Evolutionary conservation across 1,284 basidiomycete genomes (phyloP).

Genomic region (Cystobasidium slooffiae): DNA sequence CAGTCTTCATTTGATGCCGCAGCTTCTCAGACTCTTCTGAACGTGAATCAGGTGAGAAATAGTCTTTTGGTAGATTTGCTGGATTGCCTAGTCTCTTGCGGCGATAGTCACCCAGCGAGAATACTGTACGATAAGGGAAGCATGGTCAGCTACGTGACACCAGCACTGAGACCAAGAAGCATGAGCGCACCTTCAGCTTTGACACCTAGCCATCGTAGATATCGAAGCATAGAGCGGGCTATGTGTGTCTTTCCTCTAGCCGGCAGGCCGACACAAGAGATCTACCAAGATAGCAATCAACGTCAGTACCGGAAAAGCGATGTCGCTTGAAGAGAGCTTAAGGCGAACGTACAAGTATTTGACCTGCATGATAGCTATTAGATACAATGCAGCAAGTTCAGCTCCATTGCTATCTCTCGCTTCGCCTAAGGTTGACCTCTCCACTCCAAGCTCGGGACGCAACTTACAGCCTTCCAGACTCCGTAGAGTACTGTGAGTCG

Average conservation of each 20-base stretch:
- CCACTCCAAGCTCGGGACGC: not conserved
- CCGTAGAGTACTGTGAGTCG: conserved; percentile 35
- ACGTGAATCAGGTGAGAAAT: conserved; percentile 69
- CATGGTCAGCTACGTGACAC: not conserved
- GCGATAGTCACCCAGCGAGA: conserved; percentile 92
- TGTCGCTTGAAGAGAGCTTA: not conserved
- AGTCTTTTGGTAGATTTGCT: conserved; percentile 84
- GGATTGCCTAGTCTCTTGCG: conserved; percentile 86
- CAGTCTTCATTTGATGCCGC: conserved; percentile 72
- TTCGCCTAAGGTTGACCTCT: not conserved
- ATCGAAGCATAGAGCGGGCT: conserved; percentile 90
- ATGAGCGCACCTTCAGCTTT: conserved; percentile 68
- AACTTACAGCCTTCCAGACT: conserved; percentile 38
- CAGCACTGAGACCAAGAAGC: not conserved
- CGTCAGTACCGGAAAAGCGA: not conserved
- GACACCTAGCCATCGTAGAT: conserved; percentile 96
- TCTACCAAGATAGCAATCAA: conserved; percentile 7
- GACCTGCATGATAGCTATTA: conserved; percentile 37
- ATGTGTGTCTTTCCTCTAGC: conserved; percentile 68
- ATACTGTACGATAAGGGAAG: conserved; percentile 61
- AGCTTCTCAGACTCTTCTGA: conserved; percentile 73
- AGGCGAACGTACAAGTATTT: conserved; percentile 28
- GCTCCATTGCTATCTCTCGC: not conserved
- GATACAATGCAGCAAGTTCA: not conserved
- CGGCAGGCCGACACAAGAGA: conserved; percentile 49